phyloP scores from a whole-genome alignment of 306 rosid genomes.

The Pueraria montana region DNA sequence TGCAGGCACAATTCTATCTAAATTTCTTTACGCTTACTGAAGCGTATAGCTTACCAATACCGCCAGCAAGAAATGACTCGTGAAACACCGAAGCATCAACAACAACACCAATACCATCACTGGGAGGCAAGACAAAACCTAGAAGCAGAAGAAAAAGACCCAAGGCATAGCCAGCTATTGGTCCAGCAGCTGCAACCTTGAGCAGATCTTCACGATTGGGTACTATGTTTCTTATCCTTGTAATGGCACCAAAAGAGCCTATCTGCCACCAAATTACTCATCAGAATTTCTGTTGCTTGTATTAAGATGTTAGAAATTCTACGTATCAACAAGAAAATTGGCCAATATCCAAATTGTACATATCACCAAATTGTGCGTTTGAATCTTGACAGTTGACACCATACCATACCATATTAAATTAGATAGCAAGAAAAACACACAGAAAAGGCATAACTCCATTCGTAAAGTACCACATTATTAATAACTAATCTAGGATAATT shows the following conservation, averaged over 20 bases:
- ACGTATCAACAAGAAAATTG: slow-evolving; percentile 27
- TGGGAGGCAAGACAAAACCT: slow-evolving; percentile 91
- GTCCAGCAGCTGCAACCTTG: slow-evolving; percentile 95
- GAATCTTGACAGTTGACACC: slow-evolving; percentile 34
- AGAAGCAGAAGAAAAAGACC: slow-evolving; percentile 85
- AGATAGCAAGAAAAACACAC: not conserved
- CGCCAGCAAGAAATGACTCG: slow-evolving; percentile 93
- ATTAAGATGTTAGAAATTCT: slow-evolving; percentile 26
- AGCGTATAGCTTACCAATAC: slow-evolving; percentile 75
- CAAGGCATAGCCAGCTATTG: slow-evolving; percentile 87
- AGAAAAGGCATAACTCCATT: not conserved
- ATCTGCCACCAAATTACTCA: slow-evolving; percentile 91
- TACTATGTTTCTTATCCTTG: slow-evolving; percentile 89
- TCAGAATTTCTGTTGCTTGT: slow-evolving; percentile 51
- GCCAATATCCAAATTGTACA: slow-evolving; percentile 32
- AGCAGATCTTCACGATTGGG: slow-evolving; percentile 94
- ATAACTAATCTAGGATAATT: not conserved
- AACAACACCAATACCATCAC: slow-evolving; percentile 86
- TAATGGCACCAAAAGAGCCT: slow-evolving; percentile 98
- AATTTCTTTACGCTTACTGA: slow-evolving; percentile 19
- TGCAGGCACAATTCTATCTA: slow-evolving; percentile 32
- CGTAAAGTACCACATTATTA: not conserved
- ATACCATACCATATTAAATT: slow-evolving; percentile 21
- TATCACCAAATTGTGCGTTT: slow-evolving; percentile 26
- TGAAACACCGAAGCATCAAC: slow-evolving; percentile 95